Evolutionary conservation across 148 eudicot genomes (phyloP).

Genomic region (Oxyria digyna): DNA sequence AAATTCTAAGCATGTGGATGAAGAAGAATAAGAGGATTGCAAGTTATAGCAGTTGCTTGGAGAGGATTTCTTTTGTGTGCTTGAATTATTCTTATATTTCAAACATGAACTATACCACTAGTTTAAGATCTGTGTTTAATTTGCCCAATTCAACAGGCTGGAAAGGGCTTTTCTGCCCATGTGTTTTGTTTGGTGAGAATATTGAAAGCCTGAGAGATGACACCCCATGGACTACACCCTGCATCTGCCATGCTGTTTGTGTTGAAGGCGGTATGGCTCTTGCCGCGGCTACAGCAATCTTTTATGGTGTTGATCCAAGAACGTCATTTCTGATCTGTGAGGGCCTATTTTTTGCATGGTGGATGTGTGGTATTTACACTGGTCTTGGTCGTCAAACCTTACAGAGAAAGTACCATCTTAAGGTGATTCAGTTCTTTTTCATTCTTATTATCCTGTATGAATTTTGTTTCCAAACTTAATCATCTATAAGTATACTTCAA

Average conservation of each 20-base stretch:
- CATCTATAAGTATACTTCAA: background rate
- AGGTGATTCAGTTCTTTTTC: slow-evolving; percentile 26
- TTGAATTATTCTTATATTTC: background rate
- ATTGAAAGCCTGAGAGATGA: slow-evolving; percentile 71
- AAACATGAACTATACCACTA: background rate
- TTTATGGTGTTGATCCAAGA: slow-evolving; percentile 73
- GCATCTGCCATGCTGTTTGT: slow-evolving; percentile 70
- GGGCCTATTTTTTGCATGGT: slow-evolving; percentile 78
- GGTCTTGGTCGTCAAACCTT: slow-evolving; percentile 62
- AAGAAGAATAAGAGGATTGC: background rate
- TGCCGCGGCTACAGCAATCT: slow-evolving; percentile 59
- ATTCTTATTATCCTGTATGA: background rate
- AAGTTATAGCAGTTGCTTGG: background rate
- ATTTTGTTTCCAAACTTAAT: background rate
- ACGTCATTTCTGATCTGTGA: slow-evolving; percentile 62
- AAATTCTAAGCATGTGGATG: background rate
- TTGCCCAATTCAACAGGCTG: slow-evolving; percentile 33
- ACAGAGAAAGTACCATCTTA: slow-evolving; percentile 85
- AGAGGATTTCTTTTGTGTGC: background rate
- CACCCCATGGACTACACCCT: slow-evolving; percentile 63
- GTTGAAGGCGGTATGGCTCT: slow-evolving; percentile 84
- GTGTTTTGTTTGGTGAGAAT: slow-evolving; percentile 86
- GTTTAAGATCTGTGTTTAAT: background rate
- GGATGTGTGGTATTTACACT: slow-evolving; percentile 89
- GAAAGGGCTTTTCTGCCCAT: slow-evolving; percentile 85